phyloP scores from a whole-genome alignment of 2,329 filamentous ascomycete species.

The Mycosphaerelloides madeirae region DNA sequence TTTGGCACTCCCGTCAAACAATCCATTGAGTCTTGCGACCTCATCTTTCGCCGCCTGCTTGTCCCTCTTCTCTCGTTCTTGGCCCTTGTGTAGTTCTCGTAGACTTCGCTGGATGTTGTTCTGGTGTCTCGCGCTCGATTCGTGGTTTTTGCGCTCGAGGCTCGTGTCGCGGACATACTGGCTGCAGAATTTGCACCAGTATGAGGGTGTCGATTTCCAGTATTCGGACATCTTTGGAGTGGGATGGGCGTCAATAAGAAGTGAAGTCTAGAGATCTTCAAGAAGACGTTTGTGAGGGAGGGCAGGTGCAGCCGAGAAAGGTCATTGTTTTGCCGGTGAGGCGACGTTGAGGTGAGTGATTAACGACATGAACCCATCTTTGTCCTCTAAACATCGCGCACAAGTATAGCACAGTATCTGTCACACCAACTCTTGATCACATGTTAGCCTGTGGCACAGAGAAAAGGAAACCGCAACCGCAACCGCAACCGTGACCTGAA shows the following conservation, averaged over 20 bases:
- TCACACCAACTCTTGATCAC: too few relatives aligned
- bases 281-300: too few relatives aligned
- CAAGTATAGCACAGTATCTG: too few relatives aligned
- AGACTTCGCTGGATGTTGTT: constrained; percentile 83
- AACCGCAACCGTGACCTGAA: too few relatives aligned
- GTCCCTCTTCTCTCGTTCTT: constrained; percentile 75
- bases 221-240: constrained; percentile 74
- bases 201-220: constrained; percentile 96
- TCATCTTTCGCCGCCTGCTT: constrained; percentile 76
- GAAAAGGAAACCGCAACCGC: too few relatives aligned
- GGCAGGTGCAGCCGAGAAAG: too few relatives aligned
- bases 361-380: too few relatives aligned
- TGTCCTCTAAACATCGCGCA: too few relatives aligned
- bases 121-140: constrained; percentile 33
- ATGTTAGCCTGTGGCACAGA: too few relatives aligned
- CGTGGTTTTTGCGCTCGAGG: constrained; percentile 63
- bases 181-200: constrained; percentile 98
- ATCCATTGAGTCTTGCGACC: constrained; percentile 76
- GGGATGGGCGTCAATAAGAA: neutral
- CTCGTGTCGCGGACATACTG: constrained; percentile 87
- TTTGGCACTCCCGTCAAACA: constrained; percentile 51
- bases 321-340: too few relatives aligned
- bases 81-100: constrained; percentile 77
- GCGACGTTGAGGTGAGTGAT: too few relatives aligned
- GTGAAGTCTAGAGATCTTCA: too few relatives aligned